These are phyloP conservation scores for Tilletia caries DNA, from an alignment of 1,284 basidiomycete genomes.

Conservation along the genomic window DNA sequence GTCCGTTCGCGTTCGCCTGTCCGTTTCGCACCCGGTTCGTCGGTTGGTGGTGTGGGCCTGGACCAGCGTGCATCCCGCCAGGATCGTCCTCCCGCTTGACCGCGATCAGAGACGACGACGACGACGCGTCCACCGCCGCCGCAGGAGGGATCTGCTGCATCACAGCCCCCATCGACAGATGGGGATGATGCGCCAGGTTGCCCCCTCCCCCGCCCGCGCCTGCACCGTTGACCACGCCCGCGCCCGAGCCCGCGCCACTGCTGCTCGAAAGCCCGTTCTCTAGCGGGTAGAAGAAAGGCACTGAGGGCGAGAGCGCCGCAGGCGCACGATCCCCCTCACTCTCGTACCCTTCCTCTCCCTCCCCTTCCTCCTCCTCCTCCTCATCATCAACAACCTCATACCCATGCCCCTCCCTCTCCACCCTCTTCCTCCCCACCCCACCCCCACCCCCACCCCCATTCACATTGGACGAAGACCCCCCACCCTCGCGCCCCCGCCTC, in stretches of 20 bases:
- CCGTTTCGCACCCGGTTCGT: too few relatives aligned
- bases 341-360: not conserved
- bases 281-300: not conserved
- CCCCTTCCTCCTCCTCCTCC: not conserved
- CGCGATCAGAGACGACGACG: too few relatives aligned
- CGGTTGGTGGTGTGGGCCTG: too few relatives aligned
- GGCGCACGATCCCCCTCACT: not conserved
- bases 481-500: not conserved
- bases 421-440: not conserved
- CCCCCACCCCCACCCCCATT: not conserved
- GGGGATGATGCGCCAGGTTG: slow-evolving; percentile 1
- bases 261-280: not conserved
- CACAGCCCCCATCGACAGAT: not conserved
- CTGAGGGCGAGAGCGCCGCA: slow-evolving; percentile 5
- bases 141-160: not conserved
- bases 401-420: slow-evolving; percentile 2
- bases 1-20: too few relatives aligned
- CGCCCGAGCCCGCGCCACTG: too few relatives aligned
- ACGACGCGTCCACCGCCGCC: not conserved
- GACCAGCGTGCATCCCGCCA: too few relatives aligned
- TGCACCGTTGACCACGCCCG: too few relatives aligned
- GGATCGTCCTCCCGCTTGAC: slow-evolving; percentile 16
- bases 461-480: not conserved
- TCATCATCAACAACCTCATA: not conserved
- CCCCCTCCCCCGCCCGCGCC: not conserved